A percentile compares a stretch with the other conserved stretches of the same genome.
Evolutionary conservation across 345 rosid genomes (phyloP).

Genomic region (Eucalyptus brandiana): DNA sequence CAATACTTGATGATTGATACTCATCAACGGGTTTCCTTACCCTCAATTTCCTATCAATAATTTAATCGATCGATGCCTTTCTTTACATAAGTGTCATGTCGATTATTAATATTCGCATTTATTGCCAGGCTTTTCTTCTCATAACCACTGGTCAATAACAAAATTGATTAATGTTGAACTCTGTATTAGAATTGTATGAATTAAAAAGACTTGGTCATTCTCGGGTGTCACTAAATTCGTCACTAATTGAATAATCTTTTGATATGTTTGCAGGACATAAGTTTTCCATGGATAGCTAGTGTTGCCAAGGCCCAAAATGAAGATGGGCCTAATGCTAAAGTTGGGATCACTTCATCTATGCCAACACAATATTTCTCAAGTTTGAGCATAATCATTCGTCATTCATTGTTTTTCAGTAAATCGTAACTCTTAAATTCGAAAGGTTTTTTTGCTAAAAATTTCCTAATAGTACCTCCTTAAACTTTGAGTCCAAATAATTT

Average conservation of each 20-base stretch:
- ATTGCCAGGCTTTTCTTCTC: neutral
- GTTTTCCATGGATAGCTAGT: neutral
- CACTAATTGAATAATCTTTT: neutral
- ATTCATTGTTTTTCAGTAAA: neutral
- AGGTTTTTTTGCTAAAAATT: neutral
- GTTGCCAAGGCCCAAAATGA: neutral
- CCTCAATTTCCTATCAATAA: neutral
- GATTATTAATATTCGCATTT: neutral
- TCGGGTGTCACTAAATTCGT: neutral
- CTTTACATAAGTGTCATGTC: neutral
- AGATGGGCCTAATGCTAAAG: neutral
- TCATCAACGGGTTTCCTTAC: neutral
- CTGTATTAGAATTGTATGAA: neutral
- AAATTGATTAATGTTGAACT: neutral
- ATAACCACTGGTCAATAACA: neutral
- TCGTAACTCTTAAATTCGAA: too few relatives aligned
- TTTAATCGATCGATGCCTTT: accelerated
- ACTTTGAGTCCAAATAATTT: neutral
- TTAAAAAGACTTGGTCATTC: neutral
- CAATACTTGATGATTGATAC: neutral
- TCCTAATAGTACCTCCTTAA: neutral
- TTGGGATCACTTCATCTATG: neutral
- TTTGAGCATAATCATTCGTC: neutral
- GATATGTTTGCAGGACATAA: neutral
- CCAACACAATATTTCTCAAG: neutral